Evolutionary conservation across 2,329 filamentous ascomycete genomes (phyloP).

Genomic region (Penicillium concentricum): DNA sequence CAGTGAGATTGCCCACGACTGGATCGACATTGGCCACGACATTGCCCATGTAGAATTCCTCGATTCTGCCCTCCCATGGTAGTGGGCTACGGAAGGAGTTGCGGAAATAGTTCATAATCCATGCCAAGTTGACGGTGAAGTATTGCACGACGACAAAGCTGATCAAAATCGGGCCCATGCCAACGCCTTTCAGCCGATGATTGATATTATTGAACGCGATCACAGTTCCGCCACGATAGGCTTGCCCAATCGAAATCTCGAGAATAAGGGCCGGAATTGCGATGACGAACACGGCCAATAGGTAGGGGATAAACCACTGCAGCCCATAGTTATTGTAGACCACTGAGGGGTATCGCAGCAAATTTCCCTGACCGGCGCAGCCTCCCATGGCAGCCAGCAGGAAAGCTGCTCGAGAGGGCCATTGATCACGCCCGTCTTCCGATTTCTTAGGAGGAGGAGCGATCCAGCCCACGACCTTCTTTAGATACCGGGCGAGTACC

Average conservation of each 20-base stretch:
- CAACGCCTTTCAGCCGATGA: conserved; percentile 54
- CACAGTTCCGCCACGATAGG: conserved; percentile 56
- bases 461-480: conserved; percentile 29
- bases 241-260: conserved; percentile 54
- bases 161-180: conserved; percentile 54
- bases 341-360: conserved; percentile 58
- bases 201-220: conserved; percentile 57
- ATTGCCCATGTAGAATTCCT: conserved; percentile 54
- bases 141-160: conserved; percentile 58
- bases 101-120: conserved; percentile 61
- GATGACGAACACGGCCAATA: conserved; percentile 55
- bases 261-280: conserved; percentile 58
- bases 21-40: conserved; percentile 52
- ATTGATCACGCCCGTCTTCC: conserved; percentile 52
- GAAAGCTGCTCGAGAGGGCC: conserved; percentile 56
- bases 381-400: conserved; percentile 60
- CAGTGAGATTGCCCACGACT: conserved; percentile 40
- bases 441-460: conserved; percentile 35
- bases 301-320: conserved; percentile 61
- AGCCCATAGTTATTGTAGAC: conserved; percentile 61
- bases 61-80: conserved; percentile 53
- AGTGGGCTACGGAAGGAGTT: conserved; percentile 56
- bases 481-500: conserved; percentile 11
- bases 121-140: conserved; percentile 57
- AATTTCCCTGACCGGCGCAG: conserved; percentile 58